phyloP scores from a whole-genome alignment of 73 alveolate species.

The Tetrahymena elliotti region DNA sequence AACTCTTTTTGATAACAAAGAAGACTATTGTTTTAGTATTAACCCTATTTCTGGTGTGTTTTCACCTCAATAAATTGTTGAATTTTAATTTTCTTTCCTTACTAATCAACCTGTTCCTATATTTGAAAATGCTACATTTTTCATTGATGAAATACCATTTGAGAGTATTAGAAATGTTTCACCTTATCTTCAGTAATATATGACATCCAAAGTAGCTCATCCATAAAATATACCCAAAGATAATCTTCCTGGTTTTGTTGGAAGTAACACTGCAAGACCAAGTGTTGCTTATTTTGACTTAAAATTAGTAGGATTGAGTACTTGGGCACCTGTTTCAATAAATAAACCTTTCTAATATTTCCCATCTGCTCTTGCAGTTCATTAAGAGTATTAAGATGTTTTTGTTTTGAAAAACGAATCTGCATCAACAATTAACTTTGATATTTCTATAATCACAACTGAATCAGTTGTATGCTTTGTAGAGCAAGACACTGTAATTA shows the following conservation, averaged over 20 bases:
- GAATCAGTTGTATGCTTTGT: neutral
- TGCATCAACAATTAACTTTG: neutral
- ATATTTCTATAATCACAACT: neutral
- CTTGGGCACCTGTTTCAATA: neutral
- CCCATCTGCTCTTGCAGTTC: neutral
- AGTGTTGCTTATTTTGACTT: neutral
- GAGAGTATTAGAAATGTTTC: slow-evolving; percentile 73
- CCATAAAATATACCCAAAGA: neutral
- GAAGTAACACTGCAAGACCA: neutral
- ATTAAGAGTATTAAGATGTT: neutral
- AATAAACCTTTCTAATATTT: neutral
- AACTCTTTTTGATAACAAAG: slow-evolving; percentile 34
- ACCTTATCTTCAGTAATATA: neutral
- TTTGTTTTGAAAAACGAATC: neutral
- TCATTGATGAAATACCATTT: slow-evolving; percentile 73
- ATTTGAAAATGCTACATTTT: slow-evolving; percentile 10
- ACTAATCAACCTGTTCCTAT: slow-evolving; percentile 30
- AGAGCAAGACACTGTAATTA: neutral
- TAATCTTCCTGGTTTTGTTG: neutral
- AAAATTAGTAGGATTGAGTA: neutral
- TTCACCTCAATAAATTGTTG: slow-evolving; percentile 64
- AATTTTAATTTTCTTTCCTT: slow-evolving; percentile 60
- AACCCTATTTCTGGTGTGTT: slow-evolving; percentile 84
- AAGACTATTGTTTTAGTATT: slow-evolving; percentile 72
- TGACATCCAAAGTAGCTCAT: neutral